These are phyloP conservation scores for Arthrinium puccinioides DNA, from an alignment of 2,329 filamentous ascomycete species.

Conservation along the genomic window DNA sequence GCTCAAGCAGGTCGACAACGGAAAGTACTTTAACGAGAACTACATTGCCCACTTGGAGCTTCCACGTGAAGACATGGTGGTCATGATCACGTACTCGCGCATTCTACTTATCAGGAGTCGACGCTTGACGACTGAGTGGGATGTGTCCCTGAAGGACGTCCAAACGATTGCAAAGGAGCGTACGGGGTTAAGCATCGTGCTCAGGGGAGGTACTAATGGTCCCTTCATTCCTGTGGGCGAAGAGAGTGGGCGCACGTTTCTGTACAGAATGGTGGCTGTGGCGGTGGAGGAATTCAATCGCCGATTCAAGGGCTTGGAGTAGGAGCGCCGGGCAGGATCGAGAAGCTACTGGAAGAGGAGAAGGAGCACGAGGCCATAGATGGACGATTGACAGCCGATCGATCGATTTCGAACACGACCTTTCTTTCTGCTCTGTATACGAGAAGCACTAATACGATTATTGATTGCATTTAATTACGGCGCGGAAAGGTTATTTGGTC, in stretches of 20 bases:
- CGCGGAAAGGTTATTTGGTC: too few relatives aligned
- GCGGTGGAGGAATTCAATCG: constrained; percentile 63
- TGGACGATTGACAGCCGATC: background rate
- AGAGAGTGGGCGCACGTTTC: constrained; percentile 60
- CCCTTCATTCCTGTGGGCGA: constrained; percentile 93
- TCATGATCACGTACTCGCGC: constrained; percentile 79
- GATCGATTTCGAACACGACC: too few relatives aligned
- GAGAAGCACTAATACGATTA: too few relatives aligned
- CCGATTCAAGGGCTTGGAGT: constrained; percentile 42
- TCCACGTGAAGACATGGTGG: constrained; percentile 77
- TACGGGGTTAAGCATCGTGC: constrained; percentile 80
- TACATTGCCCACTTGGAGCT: constrained; percentile 97
- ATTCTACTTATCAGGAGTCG: constrained; percentile 88
- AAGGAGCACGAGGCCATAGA: background rate
- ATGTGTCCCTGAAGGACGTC: constrained; percentile 89
- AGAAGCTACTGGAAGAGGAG: too few relatives aligned
- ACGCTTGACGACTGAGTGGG: constrained; percentile 86
- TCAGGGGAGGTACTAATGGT: constrained; percentile 86
- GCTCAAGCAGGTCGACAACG: constrained; percentile 97
- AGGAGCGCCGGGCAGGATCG: constrained; percentile 1
- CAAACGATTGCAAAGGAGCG: constrained; percentile 96
- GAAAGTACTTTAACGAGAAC: constrained; percentile 94
- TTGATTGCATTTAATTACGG: too few relatives aligned
- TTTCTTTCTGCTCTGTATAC: too few relatives aligned
- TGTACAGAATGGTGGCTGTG: constrained; percentile 59